Evolutionary conservation across 169 alveolate genomes (phyloP).

Genomic region (Plasmodium knowlesi): DNA sequence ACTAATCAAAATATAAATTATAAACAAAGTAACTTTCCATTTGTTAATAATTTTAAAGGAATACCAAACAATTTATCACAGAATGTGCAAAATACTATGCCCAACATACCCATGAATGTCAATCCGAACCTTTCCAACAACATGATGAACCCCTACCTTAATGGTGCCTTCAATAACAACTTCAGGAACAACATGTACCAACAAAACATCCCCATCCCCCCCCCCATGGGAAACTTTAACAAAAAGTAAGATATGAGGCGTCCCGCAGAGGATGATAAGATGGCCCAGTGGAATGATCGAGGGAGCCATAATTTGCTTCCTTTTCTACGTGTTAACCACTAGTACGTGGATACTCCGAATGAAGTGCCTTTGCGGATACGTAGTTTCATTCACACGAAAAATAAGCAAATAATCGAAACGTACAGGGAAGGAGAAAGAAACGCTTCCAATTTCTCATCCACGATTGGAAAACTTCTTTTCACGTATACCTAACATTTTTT

Average conservation of each 20-base stretch:
- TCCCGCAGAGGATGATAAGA: background rate
- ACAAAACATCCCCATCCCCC: slow-evolving; percentile 60
- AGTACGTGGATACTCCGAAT: background rate
- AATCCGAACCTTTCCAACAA: slow-evolving; percentile 54
- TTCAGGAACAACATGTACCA: slow-evolving; percentile 65
- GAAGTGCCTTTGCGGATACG: background rate
- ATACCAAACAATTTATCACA: slow-evolving; percentile 56
- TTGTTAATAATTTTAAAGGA: slow-evolving; percentile 63
- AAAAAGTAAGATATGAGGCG: slow-evolving; percentile 20
- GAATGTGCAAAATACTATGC: slow-evolving; percentile 41
- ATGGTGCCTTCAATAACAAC: slow-evolving; percentile 46
- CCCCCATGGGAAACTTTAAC: slow-evolving; percentile 48
- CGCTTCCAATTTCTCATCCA: background rate
- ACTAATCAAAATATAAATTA: slow-evolving; percentile 71
- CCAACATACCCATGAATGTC: slow-evolving; percentile 61
- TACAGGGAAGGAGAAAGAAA: background rate
- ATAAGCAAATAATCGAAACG: background rate
- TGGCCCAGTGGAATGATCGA: background rate
- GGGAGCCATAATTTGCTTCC: background rate
- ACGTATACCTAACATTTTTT: background rate
- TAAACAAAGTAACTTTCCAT: slow-evolving; percentile 62
- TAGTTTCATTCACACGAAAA: background rate
- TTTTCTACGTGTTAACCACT: background rate
- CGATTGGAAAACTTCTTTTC: background rate
- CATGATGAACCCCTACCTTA: slow-evolving; percentile 70